These are phyloP conservation scores for Calonectria hongkongensis DNA, from an alignment of 2,329 filamentous ascomycete genomes.

Conservation along the genomic window DNA sequence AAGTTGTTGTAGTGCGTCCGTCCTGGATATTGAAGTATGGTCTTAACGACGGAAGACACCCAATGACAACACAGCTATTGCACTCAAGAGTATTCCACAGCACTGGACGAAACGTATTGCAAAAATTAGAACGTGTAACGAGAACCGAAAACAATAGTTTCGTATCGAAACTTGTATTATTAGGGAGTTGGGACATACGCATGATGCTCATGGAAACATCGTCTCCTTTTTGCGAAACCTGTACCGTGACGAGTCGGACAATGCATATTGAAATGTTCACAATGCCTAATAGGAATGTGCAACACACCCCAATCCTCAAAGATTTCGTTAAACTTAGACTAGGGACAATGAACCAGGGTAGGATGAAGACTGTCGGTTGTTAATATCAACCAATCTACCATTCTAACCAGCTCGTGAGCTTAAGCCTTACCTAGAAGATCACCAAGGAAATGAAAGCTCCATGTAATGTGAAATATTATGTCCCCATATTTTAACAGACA, in stretches of 20 bases:
- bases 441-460: constrained; percentile 14
- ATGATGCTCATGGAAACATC: constrained; percentile 15
- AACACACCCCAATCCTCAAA: constrained; percentile 10
- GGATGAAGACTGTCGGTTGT: background rate
- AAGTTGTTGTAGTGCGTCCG: background rate
- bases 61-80: constrained; percentile 14
- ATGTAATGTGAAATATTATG: background rate
- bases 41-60: background rate
- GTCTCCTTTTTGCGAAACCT: background rate
- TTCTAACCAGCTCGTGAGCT: too few relatives aligned
- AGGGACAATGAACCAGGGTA: constrained; percentile 16
- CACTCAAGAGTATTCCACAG: constrained; percentile 16
- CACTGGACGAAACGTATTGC: background rate
- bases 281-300: constrained; percentile 2
- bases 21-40: background rate
- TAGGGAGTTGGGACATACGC: background rate
- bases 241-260: background rate
- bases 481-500: constrained; percentile 8
- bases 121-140: background rate
- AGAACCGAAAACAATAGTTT: too few relatives aligned
- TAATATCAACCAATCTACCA: background rate
- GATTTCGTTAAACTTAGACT: background rate
- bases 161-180: background rate
- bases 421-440: background rate
- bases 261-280: constrained; percentile 20